Conservation (phyloP, 1,139 yeast genomes). For the Lodderomyces parapsilosis region DNA sequence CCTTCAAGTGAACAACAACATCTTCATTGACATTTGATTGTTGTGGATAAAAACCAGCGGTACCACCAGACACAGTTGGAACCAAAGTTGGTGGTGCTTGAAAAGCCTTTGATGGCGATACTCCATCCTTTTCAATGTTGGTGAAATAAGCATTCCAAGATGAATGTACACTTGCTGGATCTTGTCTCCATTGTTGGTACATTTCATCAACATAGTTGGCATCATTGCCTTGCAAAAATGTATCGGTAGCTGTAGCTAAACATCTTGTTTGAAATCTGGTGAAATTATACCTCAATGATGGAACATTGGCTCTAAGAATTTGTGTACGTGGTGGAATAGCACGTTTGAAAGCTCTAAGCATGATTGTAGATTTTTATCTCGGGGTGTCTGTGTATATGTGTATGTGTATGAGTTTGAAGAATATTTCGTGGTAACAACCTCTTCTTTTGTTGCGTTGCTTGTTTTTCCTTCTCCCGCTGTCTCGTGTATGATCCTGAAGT, state of each 20-base stretch:
- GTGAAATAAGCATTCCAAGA: constrained; percentile 97
- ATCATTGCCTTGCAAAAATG: constrained; percentile 77
- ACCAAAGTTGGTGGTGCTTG: constrained; percentile 88
- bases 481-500: too few relatives aligned
- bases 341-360: constrained; percentile 48
- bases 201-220: constrained; percentile 95
- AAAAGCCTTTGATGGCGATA: constrained; percentile 76
- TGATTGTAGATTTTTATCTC: constrained; percentile 15
- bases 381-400: too few relatives aligned
- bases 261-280: constrained; percentile 8
- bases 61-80: constrained; percentile 73
- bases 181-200: constrained; percentile 92
- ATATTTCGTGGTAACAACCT: too few relatives aligned
- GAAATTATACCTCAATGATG: constrained; percentile 2
- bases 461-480: background rate
- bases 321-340: constrained; percentile 40
- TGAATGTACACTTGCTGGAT: constrained; percentile 87
- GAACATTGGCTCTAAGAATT: constrained; percentile 13
- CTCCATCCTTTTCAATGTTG: constrained; percentile 71
- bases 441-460: too few relatives aligned
- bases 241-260: constrained; percentile 17
- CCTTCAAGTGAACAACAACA: constrained; percentile 87
- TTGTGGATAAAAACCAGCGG: constrained; percentile 57
- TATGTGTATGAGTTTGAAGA: too few relatives aligned
- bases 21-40: constrained; percentile 46